Conservation (phyloP, 2,329 filamentous ascomycete genomes). For the Magnaporthiopsis poae region DNA sequence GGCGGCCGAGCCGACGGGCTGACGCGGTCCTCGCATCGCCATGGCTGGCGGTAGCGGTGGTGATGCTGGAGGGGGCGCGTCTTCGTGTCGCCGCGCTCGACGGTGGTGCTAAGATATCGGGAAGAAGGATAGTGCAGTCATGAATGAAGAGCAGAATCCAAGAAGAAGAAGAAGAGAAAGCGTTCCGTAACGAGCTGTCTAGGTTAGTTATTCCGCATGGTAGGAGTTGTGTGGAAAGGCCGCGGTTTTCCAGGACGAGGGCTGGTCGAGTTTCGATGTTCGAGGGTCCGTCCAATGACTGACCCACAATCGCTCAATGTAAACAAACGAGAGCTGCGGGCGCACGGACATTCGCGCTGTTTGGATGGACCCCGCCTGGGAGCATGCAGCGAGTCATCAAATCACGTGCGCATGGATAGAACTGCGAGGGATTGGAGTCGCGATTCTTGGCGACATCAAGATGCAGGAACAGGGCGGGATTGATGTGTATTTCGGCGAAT, state of each 20-base stretch:
- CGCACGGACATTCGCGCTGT: neutral
- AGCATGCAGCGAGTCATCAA: neutral
- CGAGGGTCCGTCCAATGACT: neutral
- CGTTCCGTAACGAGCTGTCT: neutral
- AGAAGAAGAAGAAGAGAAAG: neutral
- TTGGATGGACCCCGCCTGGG: neutral
- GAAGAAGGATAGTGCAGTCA: slow-evolving; percentile 1
- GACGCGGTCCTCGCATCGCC: slow-evolving; percentile 45
- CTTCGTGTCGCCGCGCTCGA: neutral
- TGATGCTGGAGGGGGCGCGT: neutral
- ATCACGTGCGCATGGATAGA: neutral
- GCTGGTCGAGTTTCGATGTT: neutral
- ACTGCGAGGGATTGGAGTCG: too few relatives aligned
- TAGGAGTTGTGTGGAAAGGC: slow-evolving; percentile 1
- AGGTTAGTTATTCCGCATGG: slow-evolving; percentile 7
- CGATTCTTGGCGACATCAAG: too few relatives aligned
- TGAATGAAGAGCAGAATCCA: neutral
- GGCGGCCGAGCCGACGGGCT: slow-evolving; percentile 67
- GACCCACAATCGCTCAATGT: slow-evolving; percentile 1
- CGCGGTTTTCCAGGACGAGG: neutral
- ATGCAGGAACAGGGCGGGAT: too few relatives aligned
- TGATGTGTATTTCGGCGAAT: too few relatives aligned
- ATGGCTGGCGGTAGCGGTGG: slow-evolving; percentile 15
- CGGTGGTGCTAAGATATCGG: neutral
- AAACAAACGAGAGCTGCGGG: slow-evolving; percentile 5